Percentiles rank a stretch among this genome's conserved stretches.
These are phyloP conservation scores for Grifola frondosa DNA, from an alignment of 1,284 basidiomycete species.

Conservation along the genomic window DNA sequence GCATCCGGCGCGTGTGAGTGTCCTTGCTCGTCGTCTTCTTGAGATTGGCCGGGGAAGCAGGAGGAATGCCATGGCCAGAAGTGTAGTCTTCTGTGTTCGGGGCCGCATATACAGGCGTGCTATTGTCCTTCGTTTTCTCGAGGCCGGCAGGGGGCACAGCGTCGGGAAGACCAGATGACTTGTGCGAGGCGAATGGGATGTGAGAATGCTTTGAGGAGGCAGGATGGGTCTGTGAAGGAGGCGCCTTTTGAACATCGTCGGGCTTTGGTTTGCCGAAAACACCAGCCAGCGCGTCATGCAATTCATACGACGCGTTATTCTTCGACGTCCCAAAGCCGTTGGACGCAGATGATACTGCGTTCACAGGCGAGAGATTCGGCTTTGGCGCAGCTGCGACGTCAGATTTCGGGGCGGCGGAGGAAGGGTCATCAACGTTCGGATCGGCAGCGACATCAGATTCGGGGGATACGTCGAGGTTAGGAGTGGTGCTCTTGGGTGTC, in stretches of 20 bases:
- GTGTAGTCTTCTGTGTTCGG: too few relatives aligned
- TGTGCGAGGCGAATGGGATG: too few relatives aligned
- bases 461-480: background rate
- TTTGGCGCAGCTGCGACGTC: background rate
- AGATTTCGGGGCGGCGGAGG: background rate
- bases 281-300: constrained; percentile 12
- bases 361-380: constrained; percentile 3
- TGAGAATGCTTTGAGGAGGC: too few relatives aligned
- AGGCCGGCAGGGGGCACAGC: too few relatives aligned
- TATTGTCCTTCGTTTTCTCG: too few relatives aligned
- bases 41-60: too few relatives aligned
- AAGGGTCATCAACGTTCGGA: background rate
- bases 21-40: too few relatives aligned
- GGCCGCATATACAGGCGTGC: too few relatives aligned
- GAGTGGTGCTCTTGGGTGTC: constrained; percentile 2
- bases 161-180: too few relatives aligned
- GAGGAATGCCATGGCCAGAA: too few relatives aligned
- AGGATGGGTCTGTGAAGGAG: too few relatives aligned
- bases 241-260: constrained; percentile 1
- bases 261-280: background rate
- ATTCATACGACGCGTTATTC: constrained; percentile 4
- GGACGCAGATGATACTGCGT: constrained; percentile 3
- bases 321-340: constrained; percentile 7
- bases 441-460: background rate
- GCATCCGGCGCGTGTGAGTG: too few relatives aligned